Evolutionary conservation across 495 filamentous ascomycete genomes (phyloP).

Genomic region (Penicillium waksmanii): DNA sequence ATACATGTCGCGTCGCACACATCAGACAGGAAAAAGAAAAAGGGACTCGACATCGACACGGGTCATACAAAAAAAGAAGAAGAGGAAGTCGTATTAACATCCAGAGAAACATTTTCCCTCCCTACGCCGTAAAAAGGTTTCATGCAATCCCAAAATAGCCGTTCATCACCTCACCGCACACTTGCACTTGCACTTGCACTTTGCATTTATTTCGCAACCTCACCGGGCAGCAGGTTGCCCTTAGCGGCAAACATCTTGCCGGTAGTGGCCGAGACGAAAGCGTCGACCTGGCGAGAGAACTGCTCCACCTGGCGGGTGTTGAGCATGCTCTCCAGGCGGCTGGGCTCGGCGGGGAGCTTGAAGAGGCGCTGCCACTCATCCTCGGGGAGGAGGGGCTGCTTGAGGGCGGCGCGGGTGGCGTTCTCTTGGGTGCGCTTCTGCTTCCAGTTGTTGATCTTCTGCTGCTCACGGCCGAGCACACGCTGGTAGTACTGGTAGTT

Average conservation of each 20-base stretch:
- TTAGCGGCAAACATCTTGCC: conserved; percentile 98
- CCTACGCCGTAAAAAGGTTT: conserved; percentile 55
- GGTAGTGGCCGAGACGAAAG: conserved; percentile 87
- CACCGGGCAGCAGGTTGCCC: conserved; percentile 61
- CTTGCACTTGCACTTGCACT: conserved; percentile 14
- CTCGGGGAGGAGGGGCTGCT: conserved; percentile 87
- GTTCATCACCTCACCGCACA: conserved; percentile 23
- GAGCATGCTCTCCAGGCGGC: conserved; percentile 86
- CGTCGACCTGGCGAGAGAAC: conserved; percentile 95
- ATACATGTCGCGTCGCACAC: conserved; percentile 18
- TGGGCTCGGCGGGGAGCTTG: conserved; percentile 94
- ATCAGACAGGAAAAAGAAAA: conserved; percentile 14
- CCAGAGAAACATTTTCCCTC: conserved; percentile 53
- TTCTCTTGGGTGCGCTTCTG: conserved; percentile 95
- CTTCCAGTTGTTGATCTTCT: conserved; percentile 96
- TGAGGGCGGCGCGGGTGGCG: conserved; percentile 76
- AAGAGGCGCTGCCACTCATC: conserved; percentile 98
- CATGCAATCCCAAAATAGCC: conserved; percentile 51
- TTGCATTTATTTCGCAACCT: conserved; percentile 45
- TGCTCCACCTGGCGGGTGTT: conserved; percentile 96
- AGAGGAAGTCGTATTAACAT: conserved; percentile 51
- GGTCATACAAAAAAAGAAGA: conserved; percentile 41
- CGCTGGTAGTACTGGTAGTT: conserved; percentile 99
- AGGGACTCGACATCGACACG: conserved; percentile 29
- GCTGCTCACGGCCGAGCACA: conserved; percentile 90